Base-by-base conservation (phyloP, 768 basidiomycete species). In the Stropharia rugosoannulata region DNA sequence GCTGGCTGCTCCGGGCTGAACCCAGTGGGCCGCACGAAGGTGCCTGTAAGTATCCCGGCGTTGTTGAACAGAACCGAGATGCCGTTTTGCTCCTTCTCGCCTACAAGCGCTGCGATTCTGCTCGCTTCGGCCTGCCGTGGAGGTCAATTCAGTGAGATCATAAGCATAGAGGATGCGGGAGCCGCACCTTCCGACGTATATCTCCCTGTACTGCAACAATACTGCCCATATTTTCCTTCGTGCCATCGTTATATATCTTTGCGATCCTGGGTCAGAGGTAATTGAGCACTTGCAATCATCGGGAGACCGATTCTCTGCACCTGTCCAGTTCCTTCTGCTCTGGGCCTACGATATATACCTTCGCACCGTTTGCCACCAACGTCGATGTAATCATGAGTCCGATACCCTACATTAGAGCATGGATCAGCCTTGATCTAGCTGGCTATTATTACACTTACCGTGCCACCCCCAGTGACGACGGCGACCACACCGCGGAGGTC, bases 381-480 rank as follows among this genome's bases (percentile, higher is more conserved):
- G 53, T 54, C 1, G 53, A 54, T n/a, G 45, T 11, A 8, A 54
- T 54, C 53, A 54, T 54, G 35, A 54, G 25, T 10, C 53, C 53
- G 37, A 54, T 54, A 9, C 53, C 53, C 53, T 54, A 11, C 35
- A 37, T 22, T 32, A 15, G 13, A 47, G 22, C 22, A 2, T 25
- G 25, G 19, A 8, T n/a, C 36, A 11, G 16, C n/a, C 37, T 22
- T 32, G n/a, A 54, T 32, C 36, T 15, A 18, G 27, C 42, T 22
- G 22, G 22, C 22, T 22, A 22, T 32, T n/a, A 25, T 7, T 49
- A 22, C 7, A 54, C 53, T 1, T 29, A 54, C 53, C 44, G 53
- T 39, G 25, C 45, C 44, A 22, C 53, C 53, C 2, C 53, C 53
- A 12, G 53, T 54, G 45, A 54, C 45, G 15, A 54, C 53, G 4